Evolutionary conservation across 371 early-diverging fungal genomes (phyloP), one percentile per base, ranked within the genome.

Genomic region (Coemansia sp.): DNA sequence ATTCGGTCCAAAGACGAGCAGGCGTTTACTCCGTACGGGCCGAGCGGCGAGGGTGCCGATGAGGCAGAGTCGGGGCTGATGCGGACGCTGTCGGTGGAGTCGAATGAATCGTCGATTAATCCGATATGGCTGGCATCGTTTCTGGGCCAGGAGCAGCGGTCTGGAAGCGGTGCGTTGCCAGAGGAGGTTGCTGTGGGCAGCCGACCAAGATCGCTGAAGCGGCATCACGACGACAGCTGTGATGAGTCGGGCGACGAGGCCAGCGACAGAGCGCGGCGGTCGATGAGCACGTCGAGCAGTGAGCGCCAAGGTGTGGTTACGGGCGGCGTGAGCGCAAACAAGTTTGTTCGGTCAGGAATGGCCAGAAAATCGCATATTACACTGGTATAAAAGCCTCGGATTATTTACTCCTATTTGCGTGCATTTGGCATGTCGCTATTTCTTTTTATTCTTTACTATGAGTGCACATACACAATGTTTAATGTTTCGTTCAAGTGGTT

Each of bases 41-140:
- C 56, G 7, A 21, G 37, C 18, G 37, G 56, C 30, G 44, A n/a
- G n/a, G 25, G 16, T 3, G 39, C 25, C 33, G 23, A 28, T 16
- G 50, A 14, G 16, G 53, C 47, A 11, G 14, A 28, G 6, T 37
- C 62, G 18, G 57, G 44, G 9, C 21, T 68, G 40, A 18, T 51
- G 26, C 51, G 64, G 9, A 39, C 64, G 11, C 18, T 59, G 53
- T 63, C 68, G 7, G 30, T 58, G 5, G 72, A 64, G 26, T 26
- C 64, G 21, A 63, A 53, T 14, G 30, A 47, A n/a, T 62, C 72
- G 20, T 57, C 53, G 23, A 64, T 75, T 30, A 71, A 52, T 44
- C 44, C 63, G 1, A 16, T 65, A 28, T 72, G 72, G 72, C 62
- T 77, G 33, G 72, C 73, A 2, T 65, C 73, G 20, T 72, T 77